A percentile compares a stretch with the other conserved stretches of the same genome.
Evolutionary conservation across 768 basidiomycete species (phyloP).

Genomic region (Pleurotus sapidus): DNA sequence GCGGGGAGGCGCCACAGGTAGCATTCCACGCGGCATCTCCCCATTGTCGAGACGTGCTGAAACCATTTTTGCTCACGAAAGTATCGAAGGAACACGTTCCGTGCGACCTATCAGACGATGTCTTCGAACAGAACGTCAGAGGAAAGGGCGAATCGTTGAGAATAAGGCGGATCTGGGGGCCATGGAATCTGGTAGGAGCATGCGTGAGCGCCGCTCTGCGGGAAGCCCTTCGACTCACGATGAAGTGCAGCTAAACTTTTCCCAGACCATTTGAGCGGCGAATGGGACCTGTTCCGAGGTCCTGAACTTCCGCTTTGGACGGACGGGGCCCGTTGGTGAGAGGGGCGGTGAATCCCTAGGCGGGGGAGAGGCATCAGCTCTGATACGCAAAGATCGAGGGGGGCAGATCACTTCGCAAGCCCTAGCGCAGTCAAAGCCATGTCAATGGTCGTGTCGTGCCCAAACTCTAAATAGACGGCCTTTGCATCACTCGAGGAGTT

Average conservation of each 20-base stretch:
- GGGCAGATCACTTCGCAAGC: conserved; percentile 27
- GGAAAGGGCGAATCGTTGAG: conserved; percentile 39
- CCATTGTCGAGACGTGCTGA: conserved; percentile 23
- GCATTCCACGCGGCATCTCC: conserved; percentile 31
- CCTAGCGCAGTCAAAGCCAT: conserved; percentile 33
- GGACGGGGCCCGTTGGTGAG: conserved; percentile 19
- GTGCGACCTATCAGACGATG: conserved; percentile 22
- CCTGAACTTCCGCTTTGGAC: conserved; percentile 28
- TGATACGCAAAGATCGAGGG: background rate
- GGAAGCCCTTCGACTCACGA: conserved; percentile 20
- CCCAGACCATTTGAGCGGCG: conserved; percentile 41
- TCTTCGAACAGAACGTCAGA: conserved; percentile 29
- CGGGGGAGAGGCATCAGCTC: background rate
- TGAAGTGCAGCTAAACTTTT: conserved; percentile 33
- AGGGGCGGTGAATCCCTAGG: conserved; percentile 31
- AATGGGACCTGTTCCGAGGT: conserved; percentile 41
- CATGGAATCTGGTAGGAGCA: conserved; percentile 19
- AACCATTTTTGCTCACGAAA: conserved; percentile 27
- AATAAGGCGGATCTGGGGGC: conserved; percentile 37
- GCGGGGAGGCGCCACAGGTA: conserved; percentile 23
- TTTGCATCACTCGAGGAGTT: conserved; percentile 29
- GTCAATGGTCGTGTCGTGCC: conserved; percentile 39
- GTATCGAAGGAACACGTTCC: conserved; percentile 35
- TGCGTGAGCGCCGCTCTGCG: background rate
- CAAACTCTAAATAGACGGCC: conserved; percentile 37